phyloP scores from a whole-genome alignment of 208 protist genomes.

The Leishmania guyanensis region DNA sequence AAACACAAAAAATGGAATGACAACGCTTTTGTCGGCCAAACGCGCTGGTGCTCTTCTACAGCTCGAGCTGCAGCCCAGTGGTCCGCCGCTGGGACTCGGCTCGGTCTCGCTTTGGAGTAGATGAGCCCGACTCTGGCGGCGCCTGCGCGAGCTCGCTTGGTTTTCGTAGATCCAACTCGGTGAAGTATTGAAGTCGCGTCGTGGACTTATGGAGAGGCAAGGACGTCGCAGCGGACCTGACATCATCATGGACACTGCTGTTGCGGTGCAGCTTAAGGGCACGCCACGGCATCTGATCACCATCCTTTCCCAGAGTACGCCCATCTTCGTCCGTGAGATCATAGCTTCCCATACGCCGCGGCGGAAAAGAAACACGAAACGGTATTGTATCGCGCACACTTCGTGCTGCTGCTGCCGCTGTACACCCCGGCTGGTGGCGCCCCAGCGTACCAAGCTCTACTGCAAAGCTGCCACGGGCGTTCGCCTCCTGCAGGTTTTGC shows the following conservation, averaged over 20 bases:
- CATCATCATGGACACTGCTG: conserved; percentile 1
- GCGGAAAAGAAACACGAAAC: conserved; percentile 28
- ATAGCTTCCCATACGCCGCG: conserved; percentile 3
- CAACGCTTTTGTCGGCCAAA: neutral
- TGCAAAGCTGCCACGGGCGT: neutral
- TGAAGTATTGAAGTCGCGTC: neutral
- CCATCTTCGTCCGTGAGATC: conserved; percentile 10
- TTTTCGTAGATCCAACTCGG: conserved; percentile 12
- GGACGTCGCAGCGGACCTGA: neutral
- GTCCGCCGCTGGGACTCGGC: conserved; percentile 8
- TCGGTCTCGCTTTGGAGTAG: neutral
- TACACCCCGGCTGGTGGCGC: neutral
- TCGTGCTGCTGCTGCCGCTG: neutral
- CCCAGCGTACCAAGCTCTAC: neutral
- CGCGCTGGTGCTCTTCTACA: neutral
- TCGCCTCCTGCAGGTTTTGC: neutral
- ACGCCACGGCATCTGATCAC: conserved; percentile 9
- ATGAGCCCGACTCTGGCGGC: neutral
- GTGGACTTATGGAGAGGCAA: neutral
- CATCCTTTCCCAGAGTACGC: neutral
- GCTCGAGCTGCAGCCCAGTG: conserved; percentile 24
- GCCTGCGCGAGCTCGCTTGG: neutral
- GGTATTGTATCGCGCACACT: conserved; percentile 23
- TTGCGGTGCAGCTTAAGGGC: conserved; percentile 17
- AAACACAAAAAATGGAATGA: neutral